Percentiles rank a stretch among this genome's conserved stretches.
Evolutionary conservation across 1,284 basidiomycete genomes (phyloP).

Genomic region (Apiotrichum brassicae): DNA sequence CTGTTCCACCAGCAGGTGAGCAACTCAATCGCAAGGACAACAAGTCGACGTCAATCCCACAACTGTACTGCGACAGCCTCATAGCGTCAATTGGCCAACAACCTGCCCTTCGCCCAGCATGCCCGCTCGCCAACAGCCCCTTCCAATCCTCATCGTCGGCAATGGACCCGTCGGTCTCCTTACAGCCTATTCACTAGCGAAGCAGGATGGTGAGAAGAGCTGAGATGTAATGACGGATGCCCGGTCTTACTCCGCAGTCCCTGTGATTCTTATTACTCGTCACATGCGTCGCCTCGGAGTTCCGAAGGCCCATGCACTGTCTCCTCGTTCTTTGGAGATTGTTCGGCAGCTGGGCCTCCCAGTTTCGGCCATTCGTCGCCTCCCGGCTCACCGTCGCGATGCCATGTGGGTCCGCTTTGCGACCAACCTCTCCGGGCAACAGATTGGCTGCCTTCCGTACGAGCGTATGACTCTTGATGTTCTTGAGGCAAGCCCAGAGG

Average conservation of each 20-base stretch:
- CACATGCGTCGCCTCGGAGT: slow-evolving; percentile 23
- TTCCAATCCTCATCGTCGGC: slow-evolving; percentile 22
- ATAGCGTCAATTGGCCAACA: too few species aligned
- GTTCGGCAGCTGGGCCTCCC: slow-evolving; percentile 21
- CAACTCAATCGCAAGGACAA: too few species aligned
- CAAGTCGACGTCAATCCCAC: too few species aligned
- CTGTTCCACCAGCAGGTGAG: too few species aligned
- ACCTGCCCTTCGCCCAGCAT: background rate
- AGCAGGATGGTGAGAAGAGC: slow-evolving; percentile 15
- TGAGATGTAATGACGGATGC: background rate
- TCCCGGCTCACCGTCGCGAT: slow-evolving; percentile 20
- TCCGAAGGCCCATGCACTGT: slow-evolving; percentile 25
- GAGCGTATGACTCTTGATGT: slow-evolving; percentile 20
- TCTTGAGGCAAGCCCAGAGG: slow-evolving; percentile 21
- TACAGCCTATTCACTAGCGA: slow-evolving; percentile 15
- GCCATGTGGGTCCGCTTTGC: slow-evolving; percentile 22
- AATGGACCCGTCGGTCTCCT: slow-evolving; percentile 24
- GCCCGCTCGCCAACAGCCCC: slow-evolving; percentile 3
- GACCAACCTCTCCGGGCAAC: slow-evolving; percentile 19
- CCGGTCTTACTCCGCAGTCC: slow-evolving; percentile 11
- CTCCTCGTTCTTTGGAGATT: slow-evolving; percentile 23
- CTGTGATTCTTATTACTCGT: slow-evolving; percentile 21
- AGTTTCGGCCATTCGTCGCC: slow-evolving; percentile 12
- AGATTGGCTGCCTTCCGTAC: slow-evolving; percentile 21
- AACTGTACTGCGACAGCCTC: too few species aligned